Base-by-base conservation (phyloP, 805 yeast genomes). In the Starmerella cellae region DNA sequence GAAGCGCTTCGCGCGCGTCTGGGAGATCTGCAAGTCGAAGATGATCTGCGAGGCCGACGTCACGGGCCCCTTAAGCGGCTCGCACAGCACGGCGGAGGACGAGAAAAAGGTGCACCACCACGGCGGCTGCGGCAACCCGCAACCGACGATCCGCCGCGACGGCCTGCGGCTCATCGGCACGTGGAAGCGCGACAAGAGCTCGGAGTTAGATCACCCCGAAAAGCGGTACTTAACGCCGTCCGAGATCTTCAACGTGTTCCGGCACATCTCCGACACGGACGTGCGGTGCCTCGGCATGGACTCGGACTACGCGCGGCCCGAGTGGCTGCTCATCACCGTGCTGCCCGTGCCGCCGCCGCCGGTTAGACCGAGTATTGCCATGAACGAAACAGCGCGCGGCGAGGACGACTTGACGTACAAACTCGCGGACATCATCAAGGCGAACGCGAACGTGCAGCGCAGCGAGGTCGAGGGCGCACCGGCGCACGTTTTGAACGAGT, bases 291-390 rank as follows among this genome's bases (percentile, higher is more conserved):
- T 91, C 47, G 99, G 99, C 4, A 79, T 91, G 64, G 83, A 82
- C 58, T 93, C 85, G 60, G 96, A 91, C 59, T 91, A 83, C 57
- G 91, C 99, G 2, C 79, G 98, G 55, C 99, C 99, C 2, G 99
- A 91, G 65, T 91, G 98, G 99, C 75, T 91, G 77, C 71, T 91
- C 47, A 74, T 91, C 52, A 85, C 97, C 2, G 97, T 91, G n/a
- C 69, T 91, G 56, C 98, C 99, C 1, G 98, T 91, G 17, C 99
- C 99, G 35, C 99, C 99, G 39, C 99, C 99, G 48, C 97, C 96
- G 28, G 99, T 91, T 27, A 79, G 99, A 63, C 99, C 99, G 10
- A 82, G 95, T 20, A 91, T 91, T 66, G 95, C 98, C 2, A 87
- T 91, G 57, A 91, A 91, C 53, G 98, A 91, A 60, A 83, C 96